Evolutionary conservation across 257 asterid genomes (phyloP).

Genomic region (Jasminum sambac): DNA sequence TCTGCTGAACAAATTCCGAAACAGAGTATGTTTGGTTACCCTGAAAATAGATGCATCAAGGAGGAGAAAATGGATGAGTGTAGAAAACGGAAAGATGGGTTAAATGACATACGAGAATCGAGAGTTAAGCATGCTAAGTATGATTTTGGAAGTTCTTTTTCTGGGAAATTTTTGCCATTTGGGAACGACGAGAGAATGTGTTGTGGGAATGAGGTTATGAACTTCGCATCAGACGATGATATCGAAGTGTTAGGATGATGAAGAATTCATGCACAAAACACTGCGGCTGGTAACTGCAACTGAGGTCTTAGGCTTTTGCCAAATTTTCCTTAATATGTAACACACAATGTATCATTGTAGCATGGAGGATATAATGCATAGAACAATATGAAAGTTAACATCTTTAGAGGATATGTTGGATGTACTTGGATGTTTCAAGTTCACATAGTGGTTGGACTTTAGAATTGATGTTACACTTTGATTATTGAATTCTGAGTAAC

Average conservation of each 20-base stretch:
- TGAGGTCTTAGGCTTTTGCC: background rate
- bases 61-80: constrained; percentile 47
- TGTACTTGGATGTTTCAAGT: constrained; percentile 6
- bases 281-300: constrained; percentile 15
- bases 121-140: constrained; percentile 48
- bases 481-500: too few species aligned
- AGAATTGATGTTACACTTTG: too few species aligned
- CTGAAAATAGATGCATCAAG: constrained; percentile 9
- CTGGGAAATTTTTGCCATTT: constrained; percentile 27
- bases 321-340: constrained; percentile 6
- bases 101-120: constrained; percentile 33
- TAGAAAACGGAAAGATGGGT: constrained; percentile 61
- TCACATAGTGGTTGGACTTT: background rate
- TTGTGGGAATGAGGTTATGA: constrained; percentile 12
- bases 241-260: constrained; percentile 42
- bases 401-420: background rate
- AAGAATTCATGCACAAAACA: background rate
- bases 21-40: constrained; percentile 10
- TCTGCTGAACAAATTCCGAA: constrained; percentile 5
- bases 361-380: constrained; percentile 8
- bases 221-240: constrained; percentile 38
- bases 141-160: constrained; percentile 26
- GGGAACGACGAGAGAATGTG: constrained; percentile 21
- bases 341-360: constrained; percentile 7
- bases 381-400: constrained; percentile 5